A percentile compares a stretch with the other conserved stretches of the same genome.
phyloP scores from a whole-genome alignment of 352 stramenopile species.

The Aphanomyces euteiches region DNA sequence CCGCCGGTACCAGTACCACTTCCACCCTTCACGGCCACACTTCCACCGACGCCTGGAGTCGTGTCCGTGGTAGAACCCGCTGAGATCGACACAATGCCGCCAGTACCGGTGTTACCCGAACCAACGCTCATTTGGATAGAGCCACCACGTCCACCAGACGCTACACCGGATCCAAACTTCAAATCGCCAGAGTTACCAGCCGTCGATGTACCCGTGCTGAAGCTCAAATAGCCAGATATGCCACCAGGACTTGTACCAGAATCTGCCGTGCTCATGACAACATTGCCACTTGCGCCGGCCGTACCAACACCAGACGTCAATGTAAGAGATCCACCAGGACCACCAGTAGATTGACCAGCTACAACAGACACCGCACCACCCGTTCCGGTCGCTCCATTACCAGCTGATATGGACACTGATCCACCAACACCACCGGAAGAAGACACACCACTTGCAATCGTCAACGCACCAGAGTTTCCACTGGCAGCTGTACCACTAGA shows the following conservation, averaged over 20 bases:
- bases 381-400: background rate
- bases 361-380: background rate
- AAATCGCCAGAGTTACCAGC: conserved; percentile 17
- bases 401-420: conserved; percentile 18
- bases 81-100: conserved; percentile 28
- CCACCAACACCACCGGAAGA: conserved; percentile 6
- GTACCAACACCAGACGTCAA: conserved; percentile 1
- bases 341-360: background rate
- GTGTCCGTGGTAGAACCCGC: conserved; percentile 27
- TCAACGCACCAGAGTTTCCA: conserved; percentile 38
- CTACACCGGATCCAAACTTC: conserved; percentile 18
- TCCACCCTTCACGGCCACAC: conserved; percentile 31
- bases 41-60: conserved; percentile 24
- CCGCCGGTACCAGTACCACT: conserved; percentile 36
- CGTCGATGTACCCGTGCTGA: conserved; percentile 22
- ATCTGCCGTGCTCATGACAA: conserved; percentile 10
- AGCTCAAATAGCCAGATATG: conserved; percentile 7
- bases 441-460: conserved; percentile 21
- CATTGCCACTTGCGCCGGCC: conserved; percentile 1
- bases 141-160: conserved; percentile 7
- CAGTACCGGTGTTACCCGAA: background rate
- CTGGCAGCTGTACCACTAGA: conserved; percentile 35
- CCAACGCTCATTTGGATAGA: background rate
- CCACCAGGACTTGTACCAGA: background rate
- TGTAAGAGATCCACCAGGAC: conserved; percentile 19